Conservation (phyloP, 495 filamentous ascomycete genomes). For the Cudoniella acicularis region DNA sequence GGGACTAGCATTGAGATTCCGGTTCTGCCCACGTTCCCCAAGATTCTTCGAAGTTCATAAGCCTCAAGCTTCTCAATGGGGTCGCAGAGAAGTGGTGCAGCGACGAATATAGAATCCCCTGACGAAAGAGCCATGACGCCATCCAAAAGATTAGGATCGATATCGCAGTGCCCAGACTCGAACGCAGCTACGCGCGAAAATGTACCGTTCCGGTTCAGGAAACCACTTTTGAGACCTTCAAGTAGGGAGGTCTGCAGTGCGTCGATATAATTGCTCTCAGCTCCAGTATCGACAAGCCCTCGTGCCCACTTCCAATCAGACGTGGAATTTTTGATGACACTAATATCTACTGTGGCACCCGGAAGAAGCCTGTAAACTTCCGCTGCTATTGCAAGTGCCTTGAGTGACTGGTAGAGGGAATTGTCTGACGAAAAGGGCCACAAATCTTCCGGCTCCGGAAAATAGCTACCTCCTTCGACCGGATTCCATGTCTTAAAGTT, state of each 20-base stretch:
- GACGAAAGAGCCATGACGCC: conserved; percentile 28
- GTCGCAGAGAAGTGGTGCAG: conserved; percentile 25
- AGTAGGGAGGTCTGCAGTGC: background rate
- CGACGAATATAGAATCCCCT: conserved; percentile 30
- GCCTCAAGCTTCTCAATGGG: conserved; percentile 9
- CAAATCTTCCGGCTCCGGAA: too few species aligned
- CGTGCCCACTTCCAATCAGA: background rate
- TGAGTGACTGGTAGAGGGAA: conserved; percentile 2
- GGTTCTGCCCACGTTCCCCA: conserved; percentile 31
- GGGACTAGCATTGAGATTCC: conserved; percentile 30
- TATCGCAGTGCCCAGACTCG: conserved; percentile 24
- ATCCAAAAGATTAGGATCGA: conserved; percentile 15
- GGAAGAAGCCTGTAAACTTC: conserved; percentile 11
- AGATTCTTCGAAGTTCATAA: conserved; percentile 16
- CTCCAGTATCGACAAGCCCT: background rate
- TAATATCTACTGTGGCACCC: conserved; percentile 9
- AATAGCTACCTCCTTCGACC: too few species aligned
- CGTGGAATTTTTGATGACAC: background rate
- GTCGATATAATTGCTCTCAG: too few species aligned
- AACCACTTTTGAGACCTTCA: background rate
- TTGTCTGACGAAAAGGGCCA: too few species aligned
- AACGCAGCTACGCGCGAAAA: conserved; percentile 29
- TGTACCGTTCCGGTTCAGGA: conserved; percentile 2
- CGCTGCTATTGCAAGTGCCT: conserved; percentile 10
- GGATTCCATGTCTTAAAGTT: too few species aligned